These are phyloP conservation scores for Eruca vesicaria DNA, from an alignment of 441 rosid species.

Conservation along the genomic window DNA sequence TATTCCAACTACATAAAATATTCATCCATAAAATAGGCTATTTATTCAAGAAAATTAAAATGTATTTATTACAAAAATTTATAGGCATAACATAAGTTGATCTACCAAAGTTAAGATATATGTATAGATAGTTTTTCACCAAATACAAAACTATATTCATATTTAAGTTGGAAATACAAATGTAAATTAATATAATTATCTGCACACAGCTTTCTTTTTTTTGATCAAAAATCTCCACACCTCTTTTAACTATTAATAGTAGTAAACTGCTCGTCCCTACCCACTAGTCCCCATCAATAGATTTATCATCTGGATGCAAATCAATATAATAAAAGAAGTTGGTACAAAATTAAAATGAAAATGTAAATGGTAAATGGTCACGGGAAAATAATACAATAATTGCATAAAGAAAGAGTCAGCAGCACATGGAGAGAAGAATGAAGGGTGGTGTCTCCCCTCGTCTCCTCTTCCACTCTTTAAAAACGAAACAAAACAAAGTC, in stretches of 20 bases:
- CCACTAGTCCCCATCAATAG: background rate
- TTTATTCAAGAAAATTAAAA: too few species aligned
- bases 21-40: too few species aligned
- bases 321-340: background rate
- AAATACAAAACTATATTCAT: background rate
- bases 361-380: slow-evolving; percentile 11
- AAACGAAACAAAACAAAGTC: background rate
- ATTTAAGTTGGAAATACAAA: background rate
- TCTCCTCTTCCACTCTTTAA: background rate
- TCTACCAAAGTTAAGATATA: background rate
- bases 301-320: background rate
- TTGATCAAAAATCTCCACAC: background rate
- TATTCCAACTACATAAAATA: too few species aligned
- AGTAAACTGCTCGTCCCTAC: background rate
- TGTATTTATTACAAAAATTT: background rate
- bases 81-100: background rate
- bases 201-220: too few species aligned
- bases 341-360: background rate
- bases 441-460: background rate
- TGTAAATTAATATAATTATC: too few species aligned
- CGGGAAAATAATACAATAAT: slow-evolving; percentile 4
- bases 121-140: background rate
- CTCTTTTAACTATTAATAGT: background rate
- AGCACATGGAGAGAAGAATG: background rate
- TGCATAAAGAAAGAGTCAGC: background rate